These are phyloP conservation scores for Leccinum subfulvum DNA, from an alignment of 1,284 basidiomycete genomes.

Conservation along the genomic window DNA sequence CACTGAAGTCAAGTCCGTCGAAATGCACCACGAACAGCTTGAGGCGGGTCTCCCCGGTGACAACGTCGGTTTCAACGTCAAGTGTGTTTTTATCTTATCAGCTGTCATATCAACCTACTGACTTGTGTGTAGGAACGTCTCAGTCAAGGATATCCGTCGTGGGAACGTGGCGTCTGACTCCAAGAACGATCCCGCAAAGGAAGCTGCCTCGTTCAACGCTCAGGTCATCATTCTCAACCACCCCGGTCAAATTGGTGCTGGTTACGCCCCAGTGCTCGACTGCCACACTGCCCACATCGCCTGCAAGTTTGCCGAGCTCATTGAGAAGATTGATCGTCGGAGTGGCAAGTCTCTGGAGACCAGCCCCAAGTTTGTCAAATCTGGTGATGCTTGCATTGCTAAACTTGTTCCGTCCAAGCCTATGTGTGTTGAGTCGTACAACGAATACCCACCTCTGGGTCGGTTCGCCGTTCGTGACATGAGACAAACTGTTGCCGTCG, in stretches of 20 bases:
- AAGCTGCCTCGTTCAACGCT: conserved; percentile 98
- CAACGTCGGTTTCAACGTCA: conserved; percentile 99
- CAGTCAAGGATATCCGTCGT: conserved; percentile 99
- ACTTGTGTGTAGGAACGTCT: conserved; percentile 83
- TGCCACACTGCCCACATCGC: conserved; percentile 99
- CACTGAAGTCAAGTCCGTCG: conserved; percentile 99
- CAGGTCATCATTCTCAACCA: conserved; percentile 99
- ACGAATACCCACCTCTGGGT: conserved; percentile 98
- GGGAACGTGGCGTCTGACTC: conserved; percentile 99
- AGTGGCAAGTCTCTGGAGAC: conserved; percentile 94
- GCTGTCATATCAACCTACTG: background rate
- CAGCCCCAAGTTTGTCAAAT: conserved; percentile 97
- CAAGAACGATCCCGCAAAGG: conserved; percentile 99
- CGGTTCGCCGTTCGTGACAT: conserved; percentile 99
- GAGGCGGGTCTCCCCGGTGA: conserved; percentile 94
- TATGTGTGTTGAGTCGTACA: conserved; percentile 98
- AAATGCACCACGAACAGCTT: conserved; percentile 99
- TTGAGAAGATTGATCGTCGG: conserved; percentile 99
- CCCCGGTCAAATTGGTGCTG: conserved; percentile 99
- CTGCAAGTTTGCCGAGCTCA: conserved; percentile 97
- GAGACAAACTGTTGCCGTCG: conserved; percentile 97
- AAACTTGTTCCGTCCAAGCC: conserved; percentile 97
- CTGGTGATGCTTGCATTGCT: conserved; percentile 94
- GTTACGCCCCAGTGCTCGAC: conserved; percentile 97
- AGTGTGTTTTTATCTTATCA: conserved; percentile 47